Evolutionary conservation across 352 stramenopile species (phyloP), one percentile per base, ranked within the genome.

Genomic region (Phytopythium chamaehyphon): DNA sequence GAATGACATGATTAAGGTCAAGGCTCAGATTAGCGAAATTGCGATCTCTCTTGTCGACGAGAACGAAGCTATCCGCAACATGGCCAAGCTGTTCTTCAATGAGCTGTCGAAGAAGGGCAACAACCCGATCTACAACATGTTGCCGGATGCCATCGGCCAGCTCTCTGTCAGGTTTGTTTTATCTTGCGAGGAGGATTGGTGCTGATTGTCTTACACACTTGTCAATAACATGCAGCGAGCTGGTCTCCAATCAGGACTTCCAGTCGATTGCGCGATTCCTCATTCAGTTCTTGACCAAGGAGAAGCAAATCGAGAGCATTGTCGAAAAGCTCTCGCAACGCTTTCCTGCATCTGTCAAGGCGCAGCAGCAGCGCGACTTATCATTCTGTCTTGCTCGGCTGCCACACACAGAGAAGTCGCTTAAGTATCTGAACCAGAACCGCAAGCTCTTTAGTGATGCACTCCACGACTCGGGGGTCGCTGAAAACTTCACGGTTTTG

Each of bases 1-100:
- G 31, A 99, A 99, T 69, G 96, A 99, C 60, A 99, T 99, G 97
- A 96, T 99, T 37, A 99, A 98, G 75, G 95, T 99, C n/a, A 98
- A 98, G 63, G 95, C 92, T 15, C 89, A 98, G 66, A 86, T 96
- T 44, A 93, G 82, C 48, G 84, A 98, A 51, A 97, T 99, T 51
- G 96, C 96, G 3, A 83, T 98, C 11, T 98, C 89, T 35, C 69
- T 99, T 19, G 80, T 97, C 11, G 96, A 99, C 62, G 64, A 92
- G n/a, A 93, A 97, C 39, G 64, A 82, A 33, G 66, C 84, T 28
- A 98, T 99, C 51, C 81, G 83, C 14, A 90, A 97, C 52, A 90
- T 98, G 51, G 88, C 96, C 14, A 88, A 93, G 59, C 66, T 98
- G 3, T 98, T 99, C 48, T 99, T 99, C 69, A 83, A 96, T 31